Conservation (phyloP, 164 flowering plant genomes). For the Euptelea pleiosperma region DNA sequence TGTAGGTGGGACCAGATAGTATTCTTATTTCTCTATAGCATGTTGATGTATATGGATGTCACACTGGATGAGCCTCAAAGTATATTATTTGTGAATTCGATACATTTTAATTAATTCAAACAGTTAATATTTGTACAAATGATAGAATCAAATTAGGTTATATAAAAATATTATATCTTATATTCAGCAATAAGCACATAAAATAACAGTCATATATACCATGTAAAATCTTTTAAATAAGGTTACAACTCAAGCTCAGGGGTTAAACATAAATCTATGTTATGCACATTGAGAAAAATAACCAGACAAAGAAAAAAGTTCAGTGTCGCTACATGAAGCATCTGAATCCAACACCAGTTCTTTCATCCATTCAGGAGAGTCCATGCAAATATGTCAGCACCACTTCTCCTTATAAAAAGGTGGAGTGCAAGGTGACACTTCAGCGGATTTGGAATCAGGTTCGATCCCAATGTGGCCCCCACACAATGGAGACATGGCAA, state of each 20-base stretch:
- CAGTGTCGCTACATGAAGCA: background rate
- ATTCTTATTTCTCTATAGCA: background rate
- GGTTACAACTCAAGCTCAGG: background rate
- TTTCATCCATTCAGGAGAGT: background rate
- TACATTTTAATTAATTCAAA: background rate
- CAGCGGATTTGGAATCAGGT: too few relatives aligned
- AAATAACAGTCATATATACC: background rate
- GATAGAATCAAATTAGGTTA: background rate
- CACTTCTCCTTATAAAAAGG: background rate
- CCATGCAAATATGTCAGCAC: background rate
- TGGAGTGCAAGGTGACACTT: background rate
- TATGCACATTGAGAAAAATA: background rate
- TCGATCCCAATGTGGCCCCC: background rate
- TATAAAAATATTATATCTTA: background rate
- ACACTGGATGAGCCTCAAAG: background rate
- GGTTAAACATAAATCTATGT: background rate
- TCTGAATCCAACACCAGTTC: background rate
- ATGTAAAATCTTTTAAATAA: background rate
- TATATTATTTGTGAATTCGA: slow-evolving; percentile 4
- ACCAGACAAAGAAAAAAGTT: background rate
- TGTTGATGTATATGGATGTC: background rate
- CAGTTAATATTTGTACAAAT: background rate
- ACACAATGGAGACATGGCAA: background rate
- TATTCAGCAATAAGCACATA: too few relatives aligned
- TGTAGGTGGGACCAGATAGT: background rate